Conservation (phyloP, 768 basidiomycete species). For the Kwoniella sp. region DNA sequence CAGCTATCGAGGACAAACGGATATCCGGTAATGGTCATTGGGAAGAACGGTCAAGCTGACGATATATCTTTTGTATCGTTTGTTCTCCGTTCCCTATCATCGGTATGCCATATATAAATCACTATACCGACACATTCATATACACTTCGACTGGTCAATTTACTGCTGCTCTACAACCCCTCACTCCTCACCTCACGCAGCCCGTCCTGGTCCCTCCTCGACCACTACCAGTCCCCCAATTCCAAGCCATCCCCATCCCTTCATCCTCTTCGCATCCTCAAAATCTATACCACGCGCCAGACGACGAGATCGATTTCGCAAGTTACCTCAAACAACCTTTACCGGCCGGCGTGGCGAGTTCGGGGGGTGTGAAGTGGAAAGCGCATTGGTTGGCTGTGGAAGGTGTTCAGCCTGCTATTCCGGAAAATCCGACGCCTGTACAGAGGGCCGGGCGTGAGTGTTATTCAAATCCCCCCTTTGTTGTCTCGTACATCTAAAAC, state of each 20-base stretch:
- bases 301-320: constrained; percentile 97
- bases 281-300: constrained; percentile 81
- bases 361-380: constrained; percentile 52
- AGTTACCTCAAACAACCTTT: constrained; percentile 69
- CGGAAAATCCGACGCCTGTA: constrained; percentile 74
- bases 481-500: no score
- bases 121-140: no score
- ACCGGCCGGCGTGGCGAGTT: constrained; percentile 40
- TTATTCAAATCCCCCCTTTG: not conserved
- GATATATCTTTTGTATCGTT: no score
- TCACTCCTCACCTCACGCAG: constrained; percentile 30
- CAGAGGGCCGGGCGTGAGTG: constrained; percentile 45
- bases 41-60: no score
- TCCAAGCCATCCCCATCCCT: constrained; percentile 55
- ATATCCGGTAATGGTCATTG: no score
- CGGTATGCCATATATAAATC: no score
- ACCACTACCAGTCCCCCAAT: constrained; percentile 61
- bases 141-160: no score
- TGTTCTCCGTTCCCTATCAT: no score
- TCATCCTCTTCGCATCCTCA: constrained; percentile 30
- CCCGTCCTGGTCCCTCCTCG: constrained; percentile 81
- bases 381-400: constrained; percentile 99
- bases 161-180: no score
- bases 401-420: constrained; percentile 93
- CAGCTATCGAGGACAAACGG: no score